These are phyloP conservation scores for Penicillium desertorum DNA, from an alignment of 495 filamentous ascomycete species.

Conservation along the genomic window DNA sequence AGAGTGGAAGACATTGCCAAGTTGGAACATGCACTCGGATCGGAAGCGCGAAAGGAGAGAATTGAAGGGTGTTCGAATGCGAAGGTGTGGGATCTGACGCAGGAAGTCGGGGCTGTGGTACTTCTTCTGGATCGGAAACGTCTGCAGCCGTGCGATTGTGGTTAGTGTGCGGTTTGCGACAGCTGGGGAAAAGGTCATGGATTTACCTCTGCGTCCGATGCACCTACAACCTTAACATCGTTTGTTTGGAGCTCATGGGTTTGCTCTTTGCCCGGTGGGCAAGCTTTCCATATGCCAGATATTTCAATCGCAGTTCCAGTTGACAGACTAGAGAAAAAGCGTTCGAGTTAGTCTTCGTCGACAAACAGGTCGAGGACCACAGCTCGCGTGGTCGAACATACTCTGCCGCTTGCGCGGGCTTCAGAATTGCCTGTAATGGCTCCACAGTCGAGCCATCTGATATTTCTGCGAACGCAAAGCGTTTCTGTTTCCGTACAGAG, in stretches of 20 bases:
- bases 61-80: constrained; percentile 78
- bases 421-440: constrained; percentile 79
- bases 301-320: constrained; percentile 79
- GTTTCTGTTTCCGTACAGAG: constrained; percentile 84
- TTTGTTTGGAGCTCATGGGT: constrained; percentile 76
- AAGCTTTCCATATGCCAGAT: constrained; percentile 75
- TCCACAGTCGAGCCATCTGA: constrained; percentile 82
- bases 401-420: constrained; percentile 72
- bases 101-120: constrained; percentile 88
- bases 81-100: constrained; percentile 85
- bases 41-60: constrained; percentile 77
- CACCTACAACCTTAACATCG: constrained; percentile 67
- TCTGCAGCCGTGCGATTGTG: constrained; percentile 52
- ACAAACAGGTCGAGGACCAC: neutral
- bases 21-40: constrained; percentile 76
- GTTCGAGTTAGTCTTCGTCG: constrained; percentile 10
- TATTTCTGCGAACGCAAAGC: constrained; percentile 75
- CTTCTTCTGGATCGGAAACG: constrained; percentile 90
- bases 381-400: constrained; percentile 44
- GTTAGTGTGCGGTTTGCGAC: constrained; percentile 11
- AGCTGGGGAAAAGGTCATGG: neutral
- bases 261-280: constrained; percentile 66
- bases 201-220: constrained; percentile 73
- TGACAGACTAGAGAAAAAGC: constrained; percentile 57
- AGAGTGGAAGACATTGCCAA: constrained; percentile 69